Evolutionary conservation across 176 grass and related monocot genomes (phyloP), one percentile per base, ranked within the genome.

Genomic region (Urochloa ruziziensis): DNA sequence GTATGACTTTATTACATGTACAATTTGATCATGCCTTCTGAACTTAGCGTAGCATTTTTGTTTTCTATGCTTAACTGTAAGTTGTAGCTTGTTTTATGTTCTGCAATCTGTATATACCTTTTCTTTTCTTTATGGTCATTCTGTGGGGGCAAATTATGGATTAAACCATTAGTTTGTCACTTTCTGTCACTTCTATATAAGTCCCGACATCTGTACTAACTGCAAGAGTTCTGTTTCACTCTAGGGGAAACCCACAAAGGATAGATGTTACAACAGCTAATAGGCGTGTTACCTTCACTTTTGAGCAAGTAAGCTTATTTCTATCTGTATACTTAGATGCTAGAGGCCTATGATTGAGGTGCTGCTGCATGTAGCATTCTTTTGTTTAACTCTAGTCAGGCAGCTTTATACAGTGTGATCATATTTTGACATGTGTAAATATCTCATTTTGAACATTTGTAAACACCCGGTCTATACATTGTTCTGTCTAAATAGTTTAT

Each of bases 181-280:
- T 63, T 90, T 36, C 16, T 67, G 5, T 51, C 65, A 24, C 42
- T 72, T 78, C 17, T 46, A 49, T 79, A 53, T 83, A 86, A 67
- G 13, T 36, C 27, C 73, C 25, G 48, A 21, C 34, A 44, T 79
- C 61, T 73, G 3, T 84, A 42, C 40, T 82, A 81, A 84, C n/a
- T 36, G 17, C n/a, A 32, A 75, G 12, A 48, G 64, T 72, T 62
- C 30, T 83, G 37, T 86, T 85, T 73, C 23, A 71, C 44, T 91
- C 23, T 71, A 95, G 96, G 90, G 87, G 93, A 14, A 98, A 98
- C 44, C 96, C 96, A 75, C 96, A 98, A 85, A 98, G 96, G 73
- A 95, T 98, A 69, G 93, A 98, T 67, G 89, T 87, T 83, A 43
- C 89, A 93, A 91, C 77, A 80, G 93, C 96, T 54, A 95, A 93